phyloP scores from a whole-genome alignment of 2,329 filamentous ascomycete species.

The Phialocephala sp. region DNA sequence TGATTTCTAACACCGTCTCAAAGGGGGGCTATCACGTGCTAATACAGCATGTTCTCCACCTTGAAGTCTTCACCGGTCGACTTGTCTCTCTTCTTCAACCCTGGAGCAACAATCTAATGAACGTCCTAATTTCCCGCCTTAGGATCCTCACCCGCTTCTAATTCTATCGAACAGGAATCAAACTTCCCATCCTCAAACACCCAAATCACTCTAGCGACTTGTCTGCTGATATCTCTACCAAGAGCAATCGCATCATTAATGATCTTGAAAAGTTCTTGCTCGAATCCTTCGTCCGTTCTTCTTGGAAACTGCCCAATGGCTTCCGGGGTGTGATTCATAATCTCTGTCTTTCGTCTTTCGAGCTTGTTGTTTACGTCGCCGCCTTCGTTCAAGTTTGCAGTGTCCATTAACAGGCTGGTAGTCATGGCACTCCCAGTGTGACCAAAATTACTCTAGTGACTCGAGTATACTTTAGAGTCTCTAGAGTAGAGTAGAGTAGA shows the following conservation, averaged over 20 bases:
- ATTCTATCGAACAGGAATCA: neutral
- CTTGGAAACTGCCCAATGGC: neutral
- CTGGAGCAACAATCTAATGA: slow-evolving; percentile 4
- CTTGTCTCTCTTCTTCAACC: slow-evolving; percentile 16
- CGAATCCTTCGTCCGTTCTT: neutral
- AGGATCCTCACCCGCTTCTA: neutral
- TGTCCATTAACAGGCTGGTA: neutral
- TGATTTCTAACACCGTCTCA: no score
- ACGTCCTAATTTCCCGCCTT: neutral
- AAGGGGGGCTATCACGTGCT: neutral
- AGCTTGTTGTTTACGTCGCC: neutral
- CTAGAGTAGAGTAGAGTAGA: no score
- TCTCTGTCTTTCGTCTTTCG: neutral
- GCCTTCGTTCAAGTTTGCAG: neutral
- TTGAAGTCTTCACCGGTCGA: slow-evolving; percentile 12
- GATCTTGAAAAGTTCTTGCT: neutral
- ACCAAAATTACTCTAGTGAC: no score
- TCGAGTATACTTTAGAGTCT: no score
- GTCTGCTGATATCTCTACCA: slow-evolving; percentile 7
- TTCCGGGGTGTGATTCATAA: neutral
- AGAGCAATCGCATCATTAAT: slow-evolving; percentile 1
- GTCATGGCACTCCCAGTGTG: neutral
- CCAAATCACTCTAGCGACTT: neutral
- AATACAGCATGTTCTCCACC: slow-evolving; percentile 6
- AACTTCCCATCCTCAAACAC: neutral